Base-by-base conservation (phyloP, 2,329 filamentous ascomycete genomes). In the Cryphonectria carpinicola region DNA sequence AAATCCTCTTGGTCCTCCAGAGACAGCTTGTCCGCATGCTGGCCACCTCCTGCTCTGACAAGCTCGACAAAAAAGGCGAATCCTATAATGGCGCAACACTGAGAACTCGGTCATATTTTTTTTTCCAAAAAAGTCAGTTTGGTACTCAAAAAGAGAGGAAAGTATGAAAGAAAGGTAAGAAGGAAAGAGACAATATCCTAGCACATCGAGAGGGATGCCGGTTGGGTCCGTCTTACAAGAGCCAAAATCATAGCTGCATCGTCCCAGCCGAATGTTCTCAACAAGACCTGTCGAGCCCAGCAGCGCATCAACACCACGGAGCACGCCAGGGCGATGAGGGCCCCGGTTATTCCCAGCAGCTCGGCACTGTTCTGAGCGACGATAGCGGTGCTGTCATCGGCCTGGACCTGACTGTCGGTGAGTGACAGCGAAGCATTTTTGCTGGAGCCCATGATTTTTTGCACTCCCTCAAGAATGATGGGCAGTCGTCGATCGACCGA, bases 231-330 rank as follows among this genome's bases (percentile, higher is more conserved):
- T 39, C 19, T 39, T 65, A 65, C 63, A 14, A 65, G 19, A n/a
- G 63, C 43, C 28, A 52, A 49, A 10, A 65, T 32, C 63, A 65
- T 65, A 10, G 63, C 63, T 2, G 63, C 63, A 49, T 65, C 63
- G 19, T 65, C 63, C 39, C 13, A 49, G 14, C 63, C 63, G 41
- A 65, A 65, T 28, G 63, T 65, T 35, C 63, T 49, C 25, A 65
- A 32, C 32, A 65, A 10, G 63, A 65, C 63, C 63, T 65, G 63
- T 35, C 63, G 63, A 65, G 63, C 63, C 63, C 39, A 49, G 19
- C 63, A 65, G 22, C 63, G 63, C 41, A 65, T 35, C 41, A 65
- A 41, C 43, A 65, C 63, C 41, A 52, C 43, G 11, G 28, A 8
- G n/a, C 41, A 65, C 17, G 63, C 63, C 41, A 65, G 43, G 8